These are phyloP conservation scores for Colletotrichum somersetense DNA, from an alignment of 2,329 filamentous ascomycete species.

Conservation along the genomic window DNA sequence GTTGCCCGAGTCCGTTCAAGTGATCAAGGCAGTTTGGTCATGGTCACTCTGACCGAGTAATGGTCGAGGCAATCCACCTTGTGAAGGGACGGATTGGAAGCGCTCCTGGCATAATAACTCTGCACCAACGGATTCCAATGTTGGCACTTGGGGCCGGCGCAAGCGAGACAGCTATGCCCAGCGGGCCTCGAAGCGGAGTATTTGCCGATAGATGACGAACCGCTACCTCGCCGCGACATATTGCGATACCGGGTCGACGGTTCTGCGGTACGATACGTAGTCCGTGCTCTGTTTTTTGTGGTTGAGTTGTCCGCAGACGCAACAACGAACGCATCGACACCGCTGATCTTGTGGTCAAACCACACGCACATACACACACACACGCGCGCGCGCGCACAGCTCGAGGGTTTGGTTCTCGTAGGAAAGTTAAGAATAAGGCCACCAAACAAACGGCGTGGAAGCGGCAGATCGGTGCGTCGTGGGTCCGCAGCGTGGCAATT, in stretches of 20 bases:
- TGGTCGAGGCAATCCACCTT: background rate
- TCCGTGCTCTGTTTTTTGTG: background rate
- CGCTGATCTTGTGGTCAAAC: background rate
- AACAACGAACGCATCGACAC: background rate
- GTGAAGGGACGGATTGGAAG: background rate
- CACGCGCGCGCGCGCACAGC: background rate
- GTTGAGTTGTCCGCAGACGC: background rate
- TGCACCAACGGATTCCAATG: background rate
- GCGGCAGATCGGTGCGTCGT: slow-evolving; percentile 10
- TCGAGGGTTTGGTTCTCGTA: background rate
- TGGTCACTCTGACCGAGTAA: background rate
- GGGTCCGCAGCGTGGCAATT: slow-evolving; percentile 10
- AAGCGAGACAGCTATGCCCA: background rate
- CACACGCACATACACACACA: no score
- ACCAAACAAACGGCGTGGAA: background rate
- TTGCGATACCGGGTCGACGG: slow-evolving; percentile 2
- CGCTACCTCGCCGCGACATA: slow-evolving; percentile 13
- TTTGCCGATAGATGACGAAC: slow-evolving; percentile 7
- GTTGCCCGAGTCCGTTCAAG: background rate
- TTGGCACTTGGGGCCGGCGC: slow-evolving; percentile 9
- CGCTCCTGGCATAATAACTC: background rate
- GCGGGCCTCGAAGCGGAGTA: background rate
- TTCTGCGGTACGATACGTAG: background rate
- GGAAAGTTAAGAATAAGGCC: background rate
- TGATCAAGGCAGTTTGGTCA: background rate